phyloP scores from a whole-genome alignment of 2,329 filamentous ascomycete species.

The Ascochyta koolunga region DNA sequence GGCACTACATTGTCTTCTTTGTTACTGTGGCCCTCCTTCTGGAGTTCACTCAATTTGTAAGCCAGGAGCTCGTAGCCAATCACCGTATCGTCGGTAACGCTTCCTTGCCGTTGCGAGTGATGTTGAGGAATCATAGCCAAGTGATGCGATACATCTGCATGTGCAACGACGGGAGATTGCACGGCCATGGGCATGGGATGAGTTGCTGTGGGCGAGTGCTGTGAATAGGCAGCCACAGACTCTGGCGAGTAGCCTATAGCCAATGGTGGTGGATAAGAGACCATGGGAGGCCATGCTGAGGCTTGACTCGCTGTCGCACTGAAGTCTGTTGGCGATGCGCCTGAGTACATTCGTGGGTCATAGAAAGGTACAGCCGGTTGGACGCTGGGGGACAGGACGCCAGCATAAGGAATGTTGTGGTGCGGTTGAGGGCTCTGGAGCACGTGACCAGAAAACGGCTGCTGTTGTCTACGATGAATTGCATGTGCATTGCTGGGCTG shows the following conservation, averaged over 20 bases:
- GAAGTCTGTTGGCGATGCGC: conserved; percentile 30
- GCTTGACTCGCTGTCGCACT: conserved; percentile 27
- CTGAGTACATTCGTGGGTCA: conserved; percentile 33
- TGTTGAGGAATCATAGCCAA: conserved; percentile 36
- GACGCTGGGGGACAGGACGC: conserved; percentile 30
- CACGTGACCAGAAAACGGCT: conserved; percentile 41
- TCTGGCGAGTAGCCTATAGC: conserved; percentile 36
- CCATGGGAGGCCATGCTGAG: conserved; percentile 30
- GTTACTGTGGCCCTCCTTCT: conserved; percentile 27
- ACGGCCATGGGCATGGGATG: conserved; percentile 32
- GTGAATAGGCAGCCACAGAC: conserved; percentile 32
- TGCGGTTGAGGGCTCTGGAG: conserved; percentile 46
- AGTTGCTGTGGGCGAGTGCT: conserved; percentile 30
- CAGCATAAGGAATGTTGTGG: conserved; percentile 37
- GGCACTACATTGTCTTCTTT: conserved; percentile 52
- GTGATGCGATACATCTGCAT: conserved; percentile 28
- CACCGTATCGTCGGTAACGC: conserved; percentile 37
- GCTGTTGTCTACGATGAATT: conserved; percentile 37
- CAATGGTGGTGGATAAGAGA: conserved; percentile 31
- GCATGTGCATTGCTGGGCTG: conserved; percentile 33
- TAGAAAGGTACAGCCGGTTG: conserved; percentile 38
- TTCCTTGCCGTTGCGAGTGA: conserved; percentile 27
- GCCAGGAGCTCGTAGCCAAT: conserved; percentile 49
- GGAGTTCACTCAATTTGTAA: conserved; percentile 42
- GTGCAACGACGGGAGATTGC: conserved; percentile 28